phyloP scores from a whole-genome alignment of 305 asterid genomes.

The Coffea humblotiana region DNA sequence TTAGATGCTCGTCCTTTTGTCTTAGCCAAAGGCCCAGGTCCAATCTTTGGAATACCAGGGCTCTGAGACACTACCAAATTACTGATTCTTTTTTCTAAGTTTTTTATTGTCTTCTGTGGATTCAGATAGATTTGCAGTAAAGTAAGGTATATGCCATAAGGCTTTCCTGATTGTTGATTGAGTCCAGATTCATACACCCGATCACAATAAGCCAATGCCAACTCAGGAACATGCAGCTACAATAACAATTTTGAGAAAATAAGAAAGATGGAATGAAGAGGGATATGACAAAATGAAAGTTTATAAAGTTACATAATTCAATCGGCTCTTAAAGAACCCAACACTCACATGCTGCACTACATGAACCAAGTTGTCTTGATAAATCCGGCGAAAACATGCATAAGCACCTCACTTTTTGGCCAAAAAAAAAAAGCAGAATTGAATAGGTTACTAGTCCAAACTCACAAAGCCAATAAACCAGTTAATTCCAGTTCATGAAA shows the following conservation, averaged over 20 bases:
- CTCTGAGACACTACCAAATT: constrained; percentile 55
- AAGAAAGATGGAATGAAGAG: constrained; percentile 8
- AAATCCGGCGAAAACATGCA: too few relatives aligned
- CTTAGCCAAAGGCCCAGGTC: constrained; percentile 45
- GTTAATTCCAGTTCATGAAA: too few relatives aligned
- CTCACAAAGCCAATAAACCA: too few relatives aligned
- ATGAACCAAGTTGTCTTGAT: too few relatives aligned
- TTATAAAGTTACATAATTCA: too few relatives aligned
- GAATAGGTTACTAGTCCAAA: too few relatives aligned
- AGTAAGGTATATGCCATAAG: constrained; percentile 76
- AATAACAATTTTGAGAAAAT: constrained; percentile 26
- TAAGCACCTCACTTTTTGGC: too few relatives aligned
- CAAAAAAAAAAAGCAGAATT: too few relatives aligned
- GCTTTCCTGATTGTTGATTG: constrained; percentile 63
- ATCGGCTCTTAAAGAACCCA: too few relatives aligned
- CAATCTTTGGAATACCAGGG: constrained; percentile 52
- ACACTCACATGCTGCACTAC: too few relatives aligned
- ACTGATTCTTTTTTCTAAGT: constrained; percentile 66
- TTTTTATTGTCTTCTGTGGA: constrained; percentile 77
- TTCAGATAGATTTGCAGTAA: constrained; percentile 92
- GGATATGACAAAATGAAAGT: too few relatives aligned
- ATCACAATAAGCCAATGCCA: constrained; percentile 91
- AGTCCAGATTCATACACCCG: constrained; percentile 71
- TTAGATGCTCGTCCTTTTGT: constrained; percentile 43
- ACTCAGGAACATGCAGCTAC: constrained; percentile 89